phyloP scores from a whole-genome alignment of 148 eudicot species.

The Camellia lanceoleosa region DNA sequence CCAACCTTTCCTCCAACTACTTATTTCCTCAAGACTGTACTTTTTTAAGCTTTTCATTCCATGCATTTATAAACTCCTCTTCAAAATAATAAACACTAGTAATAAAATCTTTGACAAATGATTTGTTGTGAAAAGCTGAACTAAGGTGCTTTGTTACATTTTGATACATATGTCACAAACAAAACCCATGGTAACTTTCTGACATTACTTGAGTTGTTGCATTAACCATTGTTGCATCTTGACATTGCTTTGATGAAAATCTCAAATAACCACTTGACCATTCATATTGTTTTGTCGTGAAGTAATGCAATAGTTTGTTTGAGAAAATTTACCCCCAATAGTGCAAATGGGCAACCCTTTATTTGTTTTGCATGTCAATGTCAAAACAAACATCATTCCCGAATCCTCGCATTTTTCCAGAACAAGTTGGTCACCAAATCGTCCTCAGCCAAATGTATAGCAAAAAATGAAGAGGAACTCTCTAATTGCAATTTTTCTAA shows the following conservation, averaged over 20 bases:
- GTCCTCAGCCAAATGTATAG: too few species aligned
- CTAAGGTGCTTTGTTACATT: conserved; percentile 19
- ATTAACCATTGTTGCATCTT: conserved; percentile 15
- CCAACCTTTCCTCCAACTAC: conserved; percentile 10
- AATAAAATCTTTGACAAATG: conserved; percentile 8
- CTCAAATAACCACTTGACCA: not conserved
- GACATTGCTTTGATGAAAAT: conserved; percentile 6
- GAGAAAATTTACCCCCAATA: conserved; percentile 21
- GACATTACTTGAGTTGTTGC: conserved; percentile 8
- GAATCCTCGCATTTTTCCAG: not conserved
- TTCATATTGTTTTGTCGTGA: not conserved
- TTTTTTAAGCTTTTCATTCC: conserved; percentile 9
- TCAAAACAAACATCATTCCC: conserved; percentile 28
- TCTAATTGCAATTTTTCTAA: too few species aligned
- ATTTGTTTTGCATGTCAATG: conserved; percentile 16
- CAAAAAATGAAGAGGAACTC: too few species aligned
- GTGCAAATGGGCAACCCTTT: conserved; percentile 19
- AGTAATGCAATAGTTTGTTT: conserved; percentile 15
- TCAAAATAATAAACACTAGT: conserved; percentile 14
- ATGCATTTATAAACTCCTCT: conserved; percentile 5
- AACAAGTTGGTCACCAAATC: too few species aligned
- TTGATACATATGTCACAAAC: conserved; percentile 19
- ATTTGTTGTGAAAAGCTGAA: not conserved
- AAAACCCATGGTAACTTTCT: conserved; percentile 18
- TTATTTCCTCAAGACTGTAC: not conserved